phyloP scores from a whole-genome alignment of 345 rosid species.

The Murraya koenigii region DNA sequence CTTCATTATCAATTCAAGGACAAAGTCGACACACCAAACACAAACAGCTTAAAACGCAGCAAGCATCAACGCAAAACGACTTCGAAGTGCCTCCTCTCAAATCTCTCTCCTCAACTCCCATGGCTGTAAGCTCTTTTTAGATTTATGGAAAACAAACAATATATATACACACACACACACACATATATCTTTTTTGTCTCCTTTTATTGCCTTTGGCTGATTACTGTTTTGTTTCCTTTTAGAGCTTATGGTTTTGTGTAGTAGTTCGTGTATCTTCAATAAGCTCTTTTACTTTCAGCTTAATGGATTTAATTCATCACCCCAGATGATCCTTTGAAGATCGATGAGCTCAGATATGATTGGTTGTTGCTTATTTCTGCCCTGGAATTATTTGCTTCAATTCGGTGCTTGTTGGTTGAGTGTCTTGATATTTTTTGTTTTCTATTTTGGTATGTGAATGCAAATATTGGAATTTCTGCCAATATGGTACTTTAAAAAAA shows the following conservation, averaged over 20 bases:
- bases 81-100: background rate
- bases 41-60: background rate
- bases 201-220: too few species aligned
- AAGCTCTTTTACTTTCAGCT: background rate
- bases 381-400: background rate
- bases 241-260: background rate
- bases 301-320: background rate
- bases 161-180: too few species aligned
- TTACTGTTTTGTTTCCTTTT: background rate
- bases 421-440: background rate
- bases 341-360: background rate
- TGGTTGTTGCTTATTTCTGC: background rate
- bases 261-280: background rate
- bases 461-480: slow-evolving; percentile 1
- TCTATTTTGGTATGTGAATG: background rate
- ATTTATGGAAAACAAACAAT: too few species aligned
- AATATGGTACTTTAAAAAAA: background rate
- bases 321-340: background rate
- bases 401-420: background rate
- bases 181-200: too few species aligned
- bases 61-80: background rate
- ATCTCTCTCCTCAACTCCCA: background rate
- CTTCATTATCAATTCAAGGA: background rate
- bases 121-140: slow-evolving; percentile 11
- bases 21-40: background rate